Evolutionary conservation across 2,329 filamentous ascomycete genomes (phyloP).

Genomic region (Raffaelea arxii): DNA sequence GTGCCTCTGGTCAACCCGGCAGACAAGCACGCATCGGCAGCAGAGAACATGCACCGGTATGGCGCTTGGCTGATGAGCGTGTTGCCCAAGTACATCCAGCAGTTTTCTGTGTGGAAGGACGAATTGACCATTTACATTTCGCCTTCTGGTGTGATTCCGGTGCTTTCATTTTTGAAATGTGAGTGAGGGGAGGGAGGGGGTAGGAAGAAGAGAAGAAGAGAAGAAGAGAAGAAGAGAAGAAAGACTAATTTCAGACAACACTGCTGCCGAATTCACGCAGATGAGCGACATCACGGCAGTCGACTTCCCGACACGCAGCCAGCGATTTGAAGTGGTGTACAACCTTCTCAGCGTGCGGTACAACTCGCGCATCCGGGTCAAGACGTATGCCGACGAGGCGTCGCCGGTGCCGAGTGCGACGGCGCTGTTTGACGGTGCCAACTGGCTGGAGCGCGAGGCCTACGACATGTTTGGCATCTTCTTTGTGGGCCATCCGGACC

Average conservation of each 20-base stretch:
- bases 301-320: constrained; percentile 89
- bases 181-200: constrained; percentile 5
- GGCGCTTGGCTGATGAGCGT: constrained; percentile 95
- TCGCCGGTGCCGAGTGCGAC: constrained; percentile 86
- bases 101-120: constrained; percentile 99
- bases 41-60: constrained; percentile 83
- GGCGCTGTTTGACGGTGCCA: constrained; percentile 81
- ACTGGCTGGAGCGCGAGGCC: constrained; percentile 98
- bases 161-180: constrained; percentile 89
- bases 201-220: background rate
- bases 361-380: constrained; percentile 93
- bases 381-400: constrained; percentile 97
- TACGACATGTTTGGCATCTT: constrained; percentile 98
- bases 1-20: constrained; percentile 79
- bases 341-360: constrained; percentile 92
- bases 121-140: constrained; percentile 92
- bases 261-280: constrained; percentile 91
- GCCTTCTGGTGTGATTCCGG: constrained; percentile 78
- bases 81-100: constrained; percentile 95
- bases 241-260: constrained; percentile 69
- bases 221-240: too few species aligned
- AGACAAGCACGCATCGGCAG: constrained; percentile 85
- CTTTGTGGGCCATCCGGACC: constrained; percentile 89
- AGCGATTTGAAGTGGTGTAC: constrained; percentile 97
- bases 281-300: constrained; percentile 87